Evolutionary conservation across 306 rosid species (phyloP), one percentile per base, ranked within the genome.

Genomic region (Begonia loranthoides): DNA sequence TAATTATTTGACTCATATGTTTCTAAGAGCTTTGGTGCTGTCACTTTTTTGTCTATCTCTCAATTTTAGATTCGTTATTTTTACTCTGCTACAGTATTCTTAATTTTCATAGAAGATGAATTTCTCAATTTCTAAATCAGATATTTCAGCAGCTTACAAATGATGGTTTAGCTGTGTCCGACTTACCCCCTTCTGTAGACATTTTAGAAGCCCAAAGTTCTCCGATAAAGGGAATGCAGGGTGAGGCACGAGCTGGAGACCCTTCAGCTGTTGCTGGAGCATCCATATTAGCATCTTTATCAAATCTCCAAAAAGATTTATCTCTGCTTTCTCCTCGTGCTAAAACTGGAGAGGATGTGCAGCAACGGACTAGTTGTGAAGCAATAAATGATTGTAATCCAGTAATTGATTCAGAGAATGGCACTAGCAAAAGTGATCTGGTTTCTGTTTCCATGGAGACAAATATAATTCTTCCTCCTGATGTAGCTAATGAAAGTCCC

Each of bases 191-290:
- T 53, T 51, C 93, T 54, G 67, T 75, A 55, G 75, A 80, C 75
- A 86, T 90, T 62, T 75, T 90, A 56, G 99, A 90, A 78, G 78
- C 94, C 47, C 99, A 70, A 52, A 72, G 80, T 57, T 60, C 90
- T 49, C 81, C 87, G 28, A 58, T 82, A 53, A 80, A 75, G 61
- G 94, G 92, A 52, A 63, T 80, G 1, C 88, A 72, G 52, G 53
- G 80, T 63, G 97, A 82, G 71, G 76, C 73, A 17, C 79, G 95
- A 75, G 63, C 99, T 61, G 78, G 95, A 57, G 99, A 90, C 59
- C 70, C 84, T 52, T 78, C 99, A 13, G 81, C 94, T 58, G 99
- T 86, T 58, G 84, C 86, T 47, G 95, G 92, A 41, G 87, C 94
- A 39, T 82, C 97, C 21, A 85, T 90, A 66, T 72, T 90, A 63